Percentiles rank a stretch among this genome's conserved stretches.
Conservation (phyloP, 257 asterid genomes). For the Echium plantagineum region DNA sequence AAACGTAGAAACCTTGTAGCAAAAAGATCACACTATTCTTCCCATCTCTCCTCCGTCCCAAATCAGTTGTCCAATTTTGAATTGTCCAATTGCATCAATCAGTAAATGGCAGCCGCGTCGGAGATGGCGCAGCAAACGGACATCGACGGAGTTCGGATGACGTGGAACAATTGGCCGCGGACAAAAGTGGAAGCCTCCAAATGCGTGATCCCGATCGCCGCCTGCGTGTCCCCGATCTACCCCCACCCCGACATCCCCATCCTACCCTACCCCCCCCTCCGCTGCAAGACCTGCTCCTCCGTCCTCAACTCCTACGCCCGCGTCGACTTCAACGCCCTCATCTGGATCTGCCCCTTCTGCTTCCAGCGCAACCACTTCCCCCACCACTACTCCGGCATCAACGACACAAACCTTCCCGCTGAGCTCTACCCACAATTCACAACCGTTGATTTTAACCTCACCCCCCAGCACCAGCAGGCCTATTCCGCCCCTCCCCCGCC, state of each 20-base stretch:
- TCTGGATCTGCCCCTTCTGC: constrained; percentile 99
- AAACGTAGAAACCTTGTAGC: too few species aligned
- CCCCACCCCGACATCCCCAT: constrained; percentile 63
- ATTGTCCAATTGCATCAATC: too few species aligned
- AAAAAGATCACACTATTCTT: too few species aligned
- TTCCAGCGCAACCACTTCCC: constrained; percentile 81
- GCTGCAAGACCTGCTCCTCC: constrained; percentile 84
- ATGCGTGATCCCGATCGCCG: constrained; percentile 97
- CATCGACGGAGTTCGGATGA: constrained; percentile 87
- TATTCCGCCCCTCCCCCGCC: constrained; percentile 11
- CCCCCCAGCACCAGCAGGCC: constrained; percentile 20
- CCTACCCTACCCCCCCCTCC: constrained; percentile 66
- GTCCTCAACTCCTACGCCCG: constrained; percentile 69
- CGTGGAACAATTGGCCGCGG: constrained; percentile 88
- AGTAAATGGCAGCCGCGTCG: too few species aligned
- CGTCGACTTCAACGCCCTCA: constrained; percentile 71
- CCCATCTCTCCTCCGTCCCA: too few species aligned
- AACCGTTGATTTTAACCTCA: constrained; percentile 50
- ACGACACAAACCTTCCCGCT: constrained; percentile 69
- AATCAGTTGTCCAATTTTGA: too few species aligned
- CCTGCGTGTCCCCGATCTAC: constrained; percentile 82
- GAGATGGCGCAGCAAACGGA: too few species aligned
- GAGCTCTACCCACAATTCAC: constrained; percentile 80
- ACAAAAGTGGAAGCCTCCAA: constrained; percentile 89
- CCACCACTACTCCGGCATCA: constrained; percentile 48